These are phyloP conservation scores for Suillus placidus DNA, from an alignment of 768 basidiomycete genomes.

Conservation along the genomic window DNA sequence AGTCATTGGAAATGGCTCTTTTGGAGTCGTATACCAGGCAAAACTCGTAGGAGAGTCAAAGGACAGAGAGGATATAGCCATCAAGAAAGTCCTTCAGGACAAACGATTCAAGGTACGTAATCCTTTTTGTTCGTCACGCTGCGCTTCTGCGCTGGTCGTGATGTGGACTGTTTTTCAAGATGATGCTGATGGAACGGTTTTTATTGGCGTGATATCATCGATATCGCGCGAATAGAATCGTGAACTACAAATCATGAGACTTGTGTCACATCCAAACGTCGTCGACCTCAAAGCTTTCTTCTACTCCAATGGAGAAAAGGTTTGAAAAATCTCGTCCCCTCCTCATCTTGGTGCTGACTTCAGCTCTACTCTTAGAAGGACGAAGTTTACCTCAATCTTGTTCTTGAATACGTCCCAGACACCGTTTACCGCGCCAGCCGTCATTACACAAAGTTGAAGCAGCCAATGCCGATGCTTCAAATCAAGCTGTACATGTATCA, in stretches of 20 bases:
- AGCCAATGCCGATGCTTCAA: conserved; percentile 99
- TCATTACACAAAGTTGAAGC: conserved; percentile 99
- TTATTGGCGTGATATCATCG: conserved; percentile 1
- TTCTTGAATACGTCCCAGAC: conserved; percentile 98
- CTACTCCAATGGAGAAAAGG: conserved; percentile 99
- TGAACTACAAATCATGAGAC: conserved; percentile 98
- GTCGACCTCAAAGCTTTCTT: conserved; percentile 98
- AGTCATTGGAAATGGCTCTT: conserved; percentile 98
- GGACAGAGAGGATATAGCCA: conserved; percentile 85
- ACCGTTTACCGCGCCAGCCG: conserved; percentile 99
- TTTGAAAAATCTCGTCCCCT: conserved; percentile 37
- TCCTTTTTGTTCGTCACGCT: conserved; percentile 15
- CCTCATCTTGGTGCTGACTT: conserved; percentile 13
- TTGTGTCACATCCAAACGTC: conserved; percentile 96
- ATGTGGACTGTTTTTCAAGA: neutral
- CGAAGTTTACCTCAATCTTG: conserved; percentile 99
- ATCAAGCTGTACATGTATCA: conserved; percentile 99
- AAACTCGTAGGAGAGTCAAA: conserved; percentile 72
- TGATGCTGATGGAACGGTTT: conserved; percentile 17
- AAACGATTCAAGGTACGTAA: conserved; percentile 96
- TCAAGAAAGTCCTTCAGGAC: conserved; percentile 99
- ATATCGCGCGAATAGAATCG: conserved; percentile 70
- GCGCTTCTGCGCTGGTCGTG: neutral
- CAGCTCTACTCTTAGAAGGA: conserved; percentile 71
- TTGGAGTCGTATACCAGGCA: conserved; percentile 98